These are phyloP conservation scores for Hygrocybe coccinea DNA, from an alignment of 768 basidiomycete genomes.

Conservation along the genomic window DNA sequence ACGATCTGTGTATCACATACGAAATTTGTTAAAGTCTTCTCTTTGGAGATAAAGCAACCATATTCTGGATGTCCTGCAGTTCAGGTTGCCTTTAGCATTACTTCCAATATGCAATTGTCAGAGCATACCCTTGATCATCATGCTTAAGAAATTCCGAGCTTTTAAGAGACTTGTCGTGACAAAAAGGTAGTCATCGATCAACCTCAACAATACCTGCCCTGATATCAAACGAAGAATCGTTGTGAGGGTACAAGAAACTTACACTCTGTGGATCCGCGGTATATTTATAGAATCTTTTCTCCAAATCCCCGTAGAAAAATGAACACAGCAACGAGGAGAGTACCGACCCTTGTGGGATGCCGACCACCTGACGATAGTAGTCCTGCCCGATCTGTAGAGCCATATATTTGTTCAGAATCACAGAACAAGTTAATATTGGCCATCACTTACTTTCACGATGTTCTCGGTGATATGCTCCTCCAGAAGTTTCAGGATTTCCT, in stretches of 20 bases:
- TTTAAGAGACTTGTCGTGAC: slow-evolving; percentile 61
- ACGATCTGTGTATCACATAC: slow-evolving; percentile 51
- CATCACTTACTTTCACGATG: slow-evolving; percentile 67
- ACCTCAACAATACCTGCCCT: slow-evolving; percentile 53
- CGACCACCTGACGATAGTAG: slow-evolving; percentile 84
- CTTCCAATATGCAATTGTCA: background rate
- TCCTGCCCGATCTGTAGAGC: slow-evolving; percentile 62
- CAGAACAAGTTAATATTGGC: background rate
- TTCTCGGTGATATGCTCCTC: slow-evolving; percentile 90
- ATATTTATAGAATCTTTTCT: slow-evolving; percentile 52
- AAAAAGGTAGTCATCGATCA: slow-evolving; percentile 94
- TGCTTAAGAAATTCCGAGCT: slow-evolving; percentile 64
- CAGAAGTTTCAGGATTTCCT: slow-evolving; percentile 66
- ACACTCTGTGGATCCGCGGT: slow-evolving; percentile 60
- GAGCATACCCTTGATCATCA: slow-evolving; percentile 65
- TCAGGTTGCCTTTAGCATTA: background rate
- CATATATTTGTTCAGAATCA: background rate
- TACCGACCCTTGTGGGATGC: slow-evolving; percentile 97
- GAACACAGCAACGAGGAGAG: slow-evolving; percentile 91
- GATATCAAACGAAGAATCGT: background rate
- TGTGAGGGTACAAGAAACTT: slow-evolving; percentile 21
- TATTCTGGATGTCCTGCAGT: slow-evolving; percentile 82
- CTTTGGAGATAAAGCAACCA: slow-evolving; percentile 82
- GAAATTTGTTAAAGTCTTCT: slow-evolving; percentile 90
- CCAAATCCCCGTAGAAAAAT: slow-evolving; percentile 92